Evolutionary conservation across 441 rosid genomes (phyloP).

Genomic region (Gossypium schwendimanii): DNA sequence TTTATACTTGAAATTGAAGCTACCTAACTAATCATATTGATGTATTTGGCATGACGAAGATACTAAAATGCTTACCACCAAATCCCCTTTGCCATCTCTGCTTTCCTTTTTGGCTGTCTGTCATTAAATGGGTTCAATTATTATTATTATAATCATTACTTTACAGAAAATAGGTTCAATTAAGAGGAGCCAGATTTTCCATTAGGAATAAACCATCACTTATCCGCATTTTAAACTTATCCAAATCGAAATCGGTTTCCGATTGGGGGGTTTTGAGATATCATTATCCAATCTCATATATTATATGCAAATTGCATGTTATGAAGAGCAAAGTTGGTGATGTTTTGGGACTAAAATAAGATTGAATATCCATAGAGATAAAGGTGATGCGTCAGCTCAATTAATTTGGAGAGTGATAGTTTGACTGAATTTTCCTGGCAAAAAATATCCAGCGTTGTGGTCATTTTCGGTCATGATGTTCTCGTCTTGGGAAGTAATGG

Average conservation of each 20-base stretch:
- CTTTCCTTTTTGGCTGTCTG: not conserved
- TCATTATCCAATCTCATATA: not conserved
- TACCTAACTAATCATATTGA: not conserved
- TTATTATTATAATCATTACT: too few species aligned
- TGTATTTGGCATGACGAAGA: conserved; percentile 3
- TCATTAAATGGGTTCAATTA: not conserved
- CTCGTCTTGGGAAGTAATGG: not conserved
- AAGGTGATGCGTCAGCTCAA: conserved; percentile 3
- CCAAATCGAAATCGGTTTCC: not conserved
- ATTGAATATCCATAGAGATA: conserved; percentile 1
- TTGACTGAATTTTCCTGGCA: not conserved
- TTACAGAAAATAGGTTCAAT: not conserved
- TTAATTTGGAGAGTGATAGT: not conserved
- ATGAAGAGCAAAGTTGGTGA: not conserved
- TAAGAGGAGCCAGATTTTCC: not conserved
- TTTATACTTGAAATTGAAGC: not conserved
- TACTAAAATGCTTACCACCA: not conserved
- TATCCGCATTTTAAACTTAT: not conserved
- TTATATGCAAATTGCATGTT: not conserved
- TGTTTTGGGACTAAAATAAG: not conserved
- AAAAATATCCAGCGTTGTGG: conserved; percentile 6
- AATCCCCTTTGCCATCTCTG: not conserved
- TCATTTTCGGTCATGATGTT: conserved; percentile 5
- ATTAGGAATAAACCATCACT: not conserved
- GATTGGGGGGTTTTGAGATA: not conserved